Base-by-base conservation (phyloP, 2,329 filamentous ascomycete species). In the Rhynchosporium secalis region DNA sequence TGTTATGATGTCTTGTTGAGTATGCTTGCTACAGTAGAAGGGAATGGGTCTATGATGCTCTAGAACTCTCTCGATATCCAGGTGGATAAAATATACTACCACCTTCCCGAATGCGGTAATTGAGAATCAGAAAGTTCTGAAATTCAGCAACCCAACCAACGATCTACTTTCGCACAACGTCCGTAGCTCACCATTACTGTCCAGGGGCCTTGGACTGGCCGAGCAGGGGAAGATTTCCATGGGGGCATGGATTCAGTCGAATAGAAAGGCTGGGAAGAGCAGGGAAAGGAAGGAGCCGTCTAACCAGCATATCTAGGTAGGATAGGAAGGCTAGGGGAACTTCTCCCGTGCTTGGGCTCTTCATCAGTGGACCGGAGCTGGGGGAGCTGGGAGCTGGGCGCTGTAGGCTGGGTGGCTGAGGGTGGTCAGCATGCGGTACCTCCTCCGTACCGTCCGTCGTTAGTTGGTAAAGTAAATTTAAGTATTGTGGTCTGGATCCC, bases 301-400 rank as follows among this genome's bases (percentile, higher is more conserved):
- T 40, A 54, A 54, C 51, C 51, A 54, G 51, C 36, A 9, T 36
- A 36, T 2, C 33, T 10, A 36, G 33, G 9, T 36, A 36, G 33
- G 9, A 10, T 54, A 20, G 51, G 51, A 40, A n/a, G 15, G 40
- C 54, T 56, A 56, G 54, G 54, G 54, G 54, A 56, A 56, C 33
- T 46, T 56, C 40, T 56, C 40, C 54, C 54, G 54, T 56, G 40
- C 54, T 33, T 56, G 51, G 51, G 51, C 51, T 56, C 41, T 12
- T 28, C 12, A 33, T 56, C 54, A 38, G 28, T 46, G 40, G 41
- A 46, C 26, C 31, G 45, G 20, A 45, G 28, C 29, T 43, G 41
- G 54, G 20, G 20, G 20, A 20, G 20, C 20, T 20, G 20, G 20
- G 20, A 1, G 20, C 20, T 20, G 20, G 20, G 20, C 1, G 20